phyloP scores from a whole-genome alignment of 2,329 filamentous ascomycete genomes.

The Dothideomycetes sp. region DNA sequence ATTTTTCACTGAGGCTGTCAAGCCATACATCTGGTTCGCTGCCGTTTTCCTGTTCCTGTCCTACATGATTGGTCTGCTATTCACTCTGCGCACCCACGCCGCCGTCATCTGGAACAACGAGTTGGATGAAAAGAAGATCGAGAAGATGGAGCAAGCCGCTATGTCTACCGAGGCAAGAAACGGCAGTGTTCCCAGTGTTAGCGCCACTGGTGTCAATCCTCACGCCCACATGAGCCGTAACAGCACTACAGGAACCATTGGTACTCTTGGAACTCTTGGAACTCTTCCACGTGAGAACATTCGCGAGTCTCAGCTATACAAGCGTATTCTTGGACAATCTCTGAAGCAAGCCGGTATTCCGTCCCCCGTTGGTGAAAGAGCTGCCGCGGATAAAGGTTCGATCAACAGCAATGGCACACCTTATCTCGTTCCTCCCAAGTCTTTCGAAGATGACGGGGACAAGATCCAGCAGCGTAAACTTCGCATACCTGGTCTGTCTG shows the following conservation, averaged over 20 bases:
- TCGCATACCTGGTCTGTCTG: constrained; percentile 58
- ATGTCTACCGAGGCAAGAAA: constrained; percentile 18
- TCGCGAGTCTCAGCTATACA: constrained; percentile 81
- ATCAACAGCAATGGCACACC: constrained; percentile 18
- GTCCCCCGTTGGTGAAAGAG: constrained; percentile 32
- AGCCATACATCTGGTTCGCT: constrained; percentile 86
- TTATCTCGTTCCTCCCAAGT: constrained; percentile 68
- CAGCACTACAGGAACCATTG: constrained; percentile 15
- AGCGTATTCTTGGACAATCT: constrained; percentile 84
- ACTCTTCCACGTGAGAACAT: constrained; percentile 57
- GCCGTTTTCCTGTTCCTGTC: constrained; percentile 80
- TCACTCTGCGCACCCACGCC: constrained; percentile 90
- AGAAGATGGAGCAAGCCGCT: constrained; percentile 29
- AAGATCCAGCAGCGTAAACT: constrained; percentile 28
- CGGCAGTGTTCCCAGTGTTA: constrained; percentile 10
- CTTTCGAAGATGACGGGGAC: constrained; percentile 37
- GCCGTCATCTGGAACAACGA: constrained; percentile 95
- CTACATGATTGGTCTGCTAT: constrained; percentile 88
- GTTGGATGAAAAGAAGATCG: constrained; percentile 40
- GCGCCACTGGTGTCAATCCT: constrained; percentile 8
- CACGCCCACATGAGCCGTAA: constrained; percentile 12
- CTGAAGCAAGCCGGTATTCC: constrained; percentile 70
- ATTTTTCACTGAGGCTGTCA: constrained; percentile 84
- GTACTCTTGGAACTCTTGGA: constrained; percentile 16
- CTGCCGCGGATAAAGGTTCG: constrained; percentile 24